These are phyloP conservation scores for Cephalotrichum gorgonifer DNA, from an alignment of 2,329 filamentous ascomycete species.

Conservation along the genomic window DNA sequence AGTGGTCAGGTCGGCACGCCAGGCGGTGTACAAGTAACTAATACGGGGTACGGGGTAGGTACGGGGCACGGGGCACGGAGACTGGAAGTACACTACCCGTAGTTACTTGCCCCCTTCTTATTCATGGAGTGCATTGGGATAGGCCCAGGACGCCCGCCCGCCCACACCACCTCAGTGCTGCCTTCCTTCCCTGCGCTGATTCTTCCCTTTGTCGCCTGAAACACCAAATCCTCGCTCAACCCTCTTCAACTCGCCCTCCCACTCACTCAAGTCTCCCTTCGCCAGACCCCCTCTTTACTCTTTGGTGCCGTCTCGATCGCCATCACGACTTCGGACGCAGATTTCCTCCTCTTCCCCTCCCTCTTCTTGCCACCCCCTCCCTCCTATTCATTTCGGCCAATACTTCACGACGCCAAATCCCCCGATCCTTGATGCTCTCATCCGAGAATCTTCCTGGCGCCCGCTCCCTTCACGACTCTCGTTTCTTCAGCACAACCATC, in stretches of 20 bases:
- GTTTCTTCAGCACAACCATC: neutral
- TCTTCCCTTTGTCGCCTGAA: conserved; percentile 4
- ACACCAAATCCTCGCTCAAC: conserved; percentile 7
- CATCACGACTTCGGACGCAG: conserved; percentile 4
- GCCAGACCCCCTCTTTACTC: conserved; percentile 1
- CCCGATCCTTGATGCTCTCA: neutral
- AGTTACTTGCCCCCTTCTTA: too few relatives aligned
- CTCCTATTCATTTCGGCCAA: conserved; percentile 4
- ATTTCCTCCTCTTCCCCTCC: neutral
- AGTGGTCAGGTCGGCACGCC: too few relatives aligned
- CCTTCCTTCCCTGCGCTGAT: conserved; percentile 1
- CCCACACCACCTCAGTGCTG: too few relatives aligned
- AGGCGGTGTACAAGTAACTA: too few relatives aligned
- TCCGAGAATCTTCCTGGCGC: neutral
- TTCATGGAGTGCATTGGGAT: too few relatives aligned
- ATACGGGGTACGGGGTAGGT: too few relatives aligned
- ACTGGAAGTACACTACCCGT: too few relatives aligned
- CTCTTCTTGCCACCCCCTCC: neutral
- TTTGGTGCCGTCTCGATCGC: neutral
- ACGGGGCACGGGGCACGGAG: too few relatives aligned
- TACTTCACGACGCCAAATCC: neutral
- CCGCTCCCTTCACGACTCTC: neutral
- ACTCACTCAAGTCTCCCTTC: neutral
- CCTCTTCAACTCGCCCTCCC: conserved; percentile 2
- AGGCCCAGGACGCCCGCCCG: too few relatives aligned